Conservation (phyloP, 192 early-diverging fungal species). For the Entomortierella parvispora region DNA sequence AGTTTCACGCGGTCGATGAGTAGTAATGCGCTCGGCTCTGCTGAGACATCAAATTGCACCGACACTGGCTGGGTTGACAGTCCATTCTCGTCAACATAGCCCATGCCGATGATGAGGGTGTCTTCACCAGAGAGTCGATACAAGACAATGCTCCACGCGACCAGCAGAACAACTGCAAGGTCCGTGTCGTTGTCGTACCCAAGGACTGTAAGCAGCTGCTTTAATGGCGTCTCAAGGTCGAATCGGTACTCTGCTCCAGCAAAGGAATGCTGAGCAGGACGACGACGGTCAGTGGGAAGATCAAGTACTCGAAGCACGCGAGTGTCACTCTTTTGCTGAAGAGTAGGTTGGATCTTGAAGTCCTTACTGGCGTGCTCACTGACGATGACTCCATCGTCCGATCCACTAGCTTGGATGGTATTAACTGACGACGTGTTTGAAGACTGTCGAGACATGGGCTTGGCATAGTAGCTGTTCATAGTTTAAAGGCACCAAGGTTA, state of each 20-base stretch:
- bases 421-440: no score
- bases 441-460: no score
- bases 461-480: no score
- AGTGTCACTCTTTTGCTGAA: no score
- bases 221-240: neutral
- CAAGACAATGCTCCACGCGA: neutral
- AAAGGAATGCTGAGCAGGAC: neutral
- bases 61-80: neutral
- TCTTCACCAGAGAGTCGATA: slow-evolving; percentile 3
- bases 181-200: neutral
- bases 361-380: no score
- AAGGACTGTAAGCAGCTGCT: neutral
- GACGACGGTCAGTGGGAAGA: slow-evolving; percentile 7
- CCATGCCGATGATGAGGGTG: neutral
- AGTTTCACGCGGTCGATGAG: neutral
- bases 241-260: neutral
- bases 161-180: neutral
- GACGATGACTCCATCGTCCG: no score
- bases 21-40: neutral
- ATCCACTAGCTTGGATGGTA: no score
- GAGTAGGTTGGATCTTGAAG: no score
- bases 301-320: neutral
- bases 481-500: no score
- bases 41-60: neutral
- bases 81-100: neutral